Conservation (phyloP, 176 grass and related monocot genomes). For the Phoenix roebelenii region DNA sequence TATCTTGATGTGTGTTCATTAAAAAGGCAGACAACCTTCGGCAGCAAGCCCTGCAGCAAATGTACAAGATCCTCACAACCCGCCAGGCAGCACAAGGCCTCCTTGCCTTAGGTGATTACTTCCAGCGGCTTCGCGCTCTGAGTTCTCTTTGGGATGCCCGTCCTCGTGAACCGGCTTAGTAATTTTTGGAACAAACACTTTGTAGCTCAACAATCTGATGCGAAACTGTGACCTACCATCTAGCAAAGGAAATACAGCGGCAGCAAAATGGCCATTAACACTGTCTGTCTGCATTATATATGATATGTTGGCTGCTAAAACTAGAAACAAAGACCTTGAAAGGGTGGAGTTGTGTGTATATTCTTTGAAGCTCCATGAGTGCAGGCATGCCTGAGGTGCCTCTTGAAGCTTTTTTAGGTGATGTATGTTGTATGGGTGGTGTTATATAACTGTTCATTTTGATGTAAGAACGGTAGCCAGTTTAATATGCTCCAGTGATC, state of each 20-base stretch:
- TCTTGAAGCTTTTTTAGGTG: neutral
- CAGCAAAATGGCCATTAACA: neutral
- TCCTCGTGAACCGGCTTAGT: slow-evolving; percentile 30
- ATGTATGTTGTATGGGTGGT: neutral
- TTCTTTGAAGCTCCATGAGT: neutral
- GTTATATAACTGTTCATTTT: too few species aligned
- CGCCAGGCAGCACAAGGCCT: slow-evolving; percentile 42
- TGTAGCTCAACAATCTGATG: neutral
- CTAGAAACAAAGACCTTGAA: neutral
- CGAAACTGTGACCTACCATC: neutral
- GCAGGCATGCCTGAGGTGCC: neutral
- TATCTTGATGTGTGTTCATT: neutral
- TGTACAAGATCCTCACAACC: slow-evolving; percentile 39
- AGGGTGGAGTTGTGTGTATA: slow-evolving; percentile 1
- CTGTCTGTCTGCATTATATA: too few species aligned
- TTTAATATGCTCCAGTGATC: too few species aligned
- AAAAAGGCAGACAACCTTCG: slow-evolving; percentile 39
- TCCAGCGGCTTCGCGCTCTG: slow-evolving; percentile 40
- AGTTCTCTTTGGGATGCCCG: slow-evolving; percentile 45
- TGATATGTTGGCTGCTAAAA: neutral
- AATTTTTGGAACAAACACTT: neutral
- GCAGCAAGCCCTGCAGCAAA: slow-evolving; percentile 33
- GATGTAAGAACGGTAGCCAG: too few species aligned
- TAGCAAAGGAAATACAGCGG: neutral
- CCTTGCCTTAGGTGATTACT: slow-evolving; percentile 33